Conservation (phyloP, 129 eudicot genomes). For the Silybum marianum region DNA sequence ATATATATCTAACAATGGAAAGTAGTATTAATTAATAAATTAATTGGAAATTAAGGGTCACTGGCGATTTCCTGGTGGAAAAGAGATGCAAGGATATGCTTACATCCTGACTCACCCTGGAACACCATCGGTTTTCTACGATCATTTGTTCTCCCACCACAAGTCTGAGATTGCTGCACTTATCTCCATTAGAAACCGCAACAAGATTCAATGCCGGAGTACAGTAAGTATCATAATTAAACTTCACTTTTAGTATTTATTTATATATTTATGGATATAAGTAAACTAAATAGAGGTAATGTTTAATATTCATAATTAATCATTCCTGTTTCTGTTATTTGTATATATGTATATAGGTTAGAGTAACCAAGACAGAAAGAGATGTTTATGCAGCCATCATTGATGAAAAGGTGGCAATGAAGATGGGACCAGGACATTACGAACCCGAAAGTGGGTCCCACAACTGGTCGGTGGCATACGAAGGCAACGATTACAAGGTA, state of each 20-base stretch:
- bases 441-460: constrained; percentile 77
- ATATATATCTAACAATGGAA: too few relatives aligned
- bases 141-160: constrained; percentile 74
- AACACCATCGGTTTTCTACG: constrained; percentile 93
- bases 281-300: neutral
- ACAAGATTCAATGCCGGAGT: constrained; percentile 89
- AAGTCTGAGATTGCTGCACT: constrained; percentile 62
- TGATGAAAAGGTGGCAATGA: constrained; percentile 85
- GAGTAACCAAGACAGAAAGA: constrained; percentile 72
- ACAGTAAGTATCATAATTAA: constrained; percentile 54
- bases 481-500: constrained; percentile 84
- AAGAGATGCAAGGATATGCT: constrained; percentile 99
- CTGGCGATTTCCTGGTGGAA: constrained; percentile 99
- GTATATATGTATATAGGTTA: constrained; percentile 42
- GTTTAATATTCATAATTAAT: neutral
- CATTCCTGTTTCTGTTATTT: constrained; percentile 6
- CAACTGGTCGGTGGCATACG: constrained; percentile 67
- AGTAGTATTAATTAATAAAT: neutral
- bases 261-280: neutral
- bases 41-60: constrained; percentile 62
- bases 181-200: constrained; percentile 67
- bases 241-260: neutral
- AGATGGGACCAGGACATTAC: constrained; percentile 91
- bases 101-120: constrained; percentile 98
- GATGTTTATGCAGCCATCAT: constrained; percentile 91